phyloP scores from a whole-genome alignment of 805 yeast genomes.

The Candida krabiensis region DNA sequence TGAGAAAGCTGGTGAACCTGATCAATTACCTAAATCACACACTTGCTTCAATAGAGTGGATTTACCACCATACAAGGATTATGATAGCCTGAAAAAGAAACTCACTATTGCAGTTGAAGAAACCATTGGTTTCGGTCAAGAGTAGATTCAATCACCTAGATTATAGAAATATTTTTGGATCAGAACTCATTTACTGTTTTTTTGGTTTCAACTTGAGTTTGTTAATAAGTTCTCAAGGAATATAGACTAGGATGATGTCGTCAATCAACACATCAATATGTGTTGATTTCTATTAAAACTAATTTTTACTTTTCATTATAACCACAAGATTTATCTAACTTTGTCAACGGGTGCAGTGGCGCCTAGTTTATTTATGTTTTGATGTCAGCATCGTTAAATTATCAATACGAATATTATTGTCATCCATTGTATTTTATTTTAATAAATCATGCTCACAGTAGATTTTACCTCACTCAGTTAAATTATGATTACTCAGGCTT shows the following conservation, averaged over 20 bases:
- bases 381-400: neutral
- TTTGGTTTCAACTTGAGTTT: neutral
- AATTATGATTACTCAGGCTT: no score
- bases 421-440: no score
- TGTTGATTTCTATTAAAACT: no score
- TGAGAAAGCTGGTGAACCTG: conserved; percentile 94
- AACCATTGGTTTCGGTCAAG: conserved; percentile 99
- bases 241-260: neutral
- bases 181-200: no score
- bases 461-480: no score
- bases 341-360: no score
- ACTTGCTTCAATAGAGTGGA: conserved; percentile 99
- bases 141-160: conserved; percentile 51
- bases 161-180: no score
- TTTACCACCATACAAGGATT: conserved; percentile 88
- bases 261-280: neutral
- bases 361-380: no score
- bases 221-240: neutral
- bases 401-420: neutral
- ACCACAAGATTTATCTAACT: no score
- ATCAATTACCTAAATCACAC: conserved; percentile 94
- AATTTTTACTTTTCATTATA: no score
- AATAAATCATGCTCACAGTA: no score
- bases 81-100: conserved; percentile 82
- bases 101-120: conserved; percentile 96